phyloP scores from a whole-genome alignment of 768 basidiomycete species.

The Omphalotus guepiniiformis region DNA sequence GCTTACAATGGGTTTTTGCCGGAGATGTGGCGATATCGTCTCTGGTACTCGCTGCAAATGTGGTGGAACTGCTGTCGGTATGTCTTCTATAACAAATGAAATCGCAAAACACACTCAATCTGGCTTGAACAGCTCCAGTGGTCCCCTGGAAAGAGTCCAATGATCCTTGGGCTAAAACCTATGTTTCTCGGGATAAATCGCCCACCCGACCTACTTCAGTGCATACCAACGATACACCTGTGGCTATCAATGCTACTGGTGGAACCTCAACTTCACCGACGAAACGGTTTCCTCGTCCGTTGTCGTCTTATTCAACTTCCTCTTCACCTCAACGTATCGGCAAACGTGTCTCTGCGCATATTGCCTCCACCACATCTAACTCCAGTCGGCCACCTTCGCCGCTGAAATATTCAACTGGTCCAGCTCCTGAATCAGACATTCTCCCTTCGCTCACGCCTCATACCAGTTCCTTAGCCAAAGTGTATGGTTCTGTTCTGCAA shows the following conservation, averaged over 20 bases:
- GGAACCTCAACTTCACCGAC: constrained; percentile 23
- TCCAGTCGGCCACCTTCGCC: constrained; percentile 49
- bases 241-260: constrained; percentile 13
- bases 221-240: constrained; percentile 10
- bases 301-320: constrained; percentile 26
- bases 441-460: constrained; percentile 49
- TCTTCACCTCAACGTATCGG: constrained; percentile 32
- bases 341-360: constrained; percentile 53
- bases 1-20: constrained; percentile 71
- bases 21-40: constrained; percentile 83
- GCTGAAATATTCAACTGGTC: constrained; percentile 47
- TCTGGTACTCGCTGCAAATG: constrained; percentile 63
- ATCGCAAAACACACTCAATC: constrained; percentile 8
- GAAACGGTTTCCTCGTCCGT: constrained; percentile 50
- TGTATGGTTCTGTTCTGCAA: constrained; percentile 81
- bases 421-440: constrained; percentile 56
- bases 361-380: constrained; percentile 45
- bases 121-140: constrained; percentile 50
- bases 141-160: constrained; percentile 60
- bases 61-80: constrained; percentile 76
- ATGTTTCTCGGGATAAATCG: constrained; percentile 55
- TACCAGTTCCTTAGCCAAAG: constrained; percentile 63
- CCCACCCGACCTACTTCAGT: constrained; percentile 30
- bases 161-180: constrained; percentile 81
- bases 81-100: constrained; percentile 32